These are phyloP conservation scores for Zygosaccharomyces bailii DNA, from an alignment of 805 yeast genomes.

Conservation along the genomic window DNA sequence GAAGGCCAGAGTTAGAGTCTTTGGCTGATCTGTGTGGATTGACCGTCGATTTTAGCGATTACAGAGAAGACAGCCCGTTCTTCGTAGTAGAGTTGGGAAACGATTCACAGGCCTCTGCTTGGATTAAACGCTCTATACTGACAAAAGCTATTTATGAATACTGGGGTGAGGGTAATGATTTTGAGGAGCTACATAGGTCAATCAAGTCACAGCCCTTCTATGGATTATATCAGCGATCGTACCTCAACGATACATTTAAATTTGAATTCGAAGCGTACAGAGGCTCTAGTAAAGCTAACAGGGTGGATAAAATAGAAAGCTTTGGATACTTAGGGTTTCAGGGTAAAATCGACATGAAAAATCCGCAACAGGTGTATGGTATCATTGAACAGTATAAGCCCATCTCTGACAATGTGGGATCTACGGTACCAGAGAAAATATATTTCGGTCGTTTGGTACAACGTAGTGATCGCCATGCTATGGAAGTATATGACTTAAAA, in stretches of 20 bases:
- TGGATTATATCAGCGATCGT: conserved; percentile 27
- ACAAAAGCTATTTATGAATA: conserved; percentile 72
- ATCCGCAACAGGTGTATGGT: conserved; percentile 67
- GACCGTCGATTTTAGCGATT: conserved; percentile 54
- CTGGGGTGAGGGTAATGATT: conserved; percentile 67
- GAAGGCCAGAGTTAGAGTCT: conserved; percentile 80
- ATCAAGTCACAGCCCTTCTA: conserved; percentile 31
- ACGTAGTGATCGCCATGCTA: conserved; percentile 56
- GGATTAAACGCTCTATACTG: conserved; percentile 66
- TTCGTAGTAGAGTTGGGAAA: conserved; percentile 60
- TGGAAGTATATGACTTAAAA: conserved; percentile 78
- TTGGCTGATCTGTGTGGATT: conserved; percentile 65
- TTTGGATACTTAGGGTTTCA: conserved; percentile 67
- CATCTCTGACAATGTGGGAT: conserved; percentile 41
- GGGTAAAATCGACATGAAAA: conserved; percentile 75
- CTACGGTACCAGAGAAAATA: conserved; percentile 48
- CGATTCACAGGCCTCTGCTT: conserved; percentile 62
- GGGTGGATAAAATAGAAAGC: conserved; percentile 63
- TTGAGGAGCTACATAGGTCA: conserved; percentile 55
- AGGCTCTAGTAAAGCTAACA: conserved; percentile 52
- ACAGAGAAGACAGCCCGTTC: conserved; percentile 65
- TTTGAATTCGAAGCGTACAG: conserved; percentile 78
- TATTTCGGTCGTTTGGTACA: conserved; percentile 77
- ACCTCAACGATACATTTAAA: conserved; percentile 57
- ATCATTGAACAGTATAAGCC: conserved; percentile 72